Percentiles rank a stretch among this genome's conserved stretches.
Evolutionary conservation across 345 rosid genomes (phyloP).

Genomic region (Cardiospermum halicacabum): DNA sequence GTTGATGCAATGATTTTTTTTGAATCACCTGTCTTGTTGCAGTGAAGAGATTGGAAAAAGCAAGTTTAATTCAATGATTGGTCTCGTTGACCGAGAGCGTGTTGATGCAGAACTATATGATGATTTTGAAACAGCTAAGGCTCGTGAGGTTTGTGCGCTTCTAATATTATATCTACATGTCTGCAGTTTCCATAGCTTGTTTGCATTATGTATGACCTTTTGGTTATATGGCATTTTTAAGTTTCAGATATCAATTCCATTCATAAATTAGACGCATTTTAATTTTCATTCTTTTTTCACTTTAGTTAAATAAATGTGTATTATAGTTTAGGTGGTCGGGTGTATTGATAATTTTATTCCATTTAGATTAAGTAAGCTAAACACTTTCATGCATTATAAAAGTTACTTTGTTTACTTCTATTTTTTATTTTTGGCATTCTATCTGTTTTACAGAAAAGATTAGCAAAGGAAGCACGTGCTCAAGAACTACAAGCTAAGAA

Average conservation of each 20-base stretch:
- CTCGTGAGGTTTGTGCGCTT: slow-evolving; percentile 68
- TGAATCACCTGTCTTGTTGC: slow-evolving; percentile 22
- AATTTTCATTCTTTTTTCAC: neutral
- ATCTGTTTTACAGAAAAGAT: slow-evolving; percentile 59
- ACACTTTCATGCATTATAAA: too few species aligned
- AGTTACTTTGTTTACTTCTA: too few species aligned
- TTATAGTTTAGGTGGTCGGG: neutral
- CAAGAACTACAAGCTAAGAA: slow-evolving; percentile 83
- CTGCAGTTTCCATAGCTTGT: slow-evolving; percentile 3
- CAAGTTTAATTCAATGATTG: slow-evolving; percentile 92
- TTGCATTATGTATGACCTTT: too few species aligned
- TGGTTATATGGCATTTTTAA: neutral
- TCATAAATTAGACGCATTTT: neutral
- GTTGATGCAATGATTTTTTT: neutral
- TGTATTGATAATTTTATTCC: neutral
- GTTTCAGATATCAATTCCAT: neutral
- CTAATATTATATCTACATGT: slow-evolving; percentile 7
- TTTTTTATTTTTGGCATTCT: too few species aligned
- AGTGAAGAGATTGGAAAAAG: slow-evolving; percentile 89
- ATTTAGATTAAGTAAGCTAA: neutral
- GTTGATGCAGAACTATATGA: slow-evolving; percentile 75
- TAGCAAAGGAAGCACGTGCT: slow-evolving; percentile 82
- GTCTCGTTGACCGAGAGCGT: slow-evolving; percentile 84
- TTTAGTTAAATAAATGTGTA: neutral
- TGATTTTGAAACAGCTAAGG: slow-evolving; percentile 88